Conservation (phyloP, 768 basidiomycete species). For the Phlebiopsis flavidoalba region DNA sequence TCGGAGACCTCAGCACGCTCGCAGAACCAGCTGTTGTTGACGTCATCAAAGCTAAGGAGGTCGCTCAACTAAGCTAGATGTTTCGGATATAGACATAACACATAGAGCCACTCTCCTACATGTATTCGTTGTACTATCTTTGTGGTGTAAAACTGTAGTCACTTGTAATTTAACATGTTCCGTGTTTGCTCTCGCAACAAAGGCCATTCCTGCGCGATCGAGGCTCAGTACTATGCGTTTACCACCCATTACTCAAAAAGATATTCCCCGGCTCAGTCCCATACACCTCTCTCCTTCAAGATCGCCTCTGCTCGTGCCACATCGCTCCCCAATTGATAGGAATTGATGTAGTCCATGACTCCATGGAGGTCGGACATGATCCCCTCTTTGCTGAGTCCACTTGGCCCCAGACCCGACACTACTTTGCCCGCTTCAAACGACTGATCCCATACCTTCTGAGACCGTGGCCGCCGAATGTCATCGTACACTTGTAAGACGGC, state of each 20-base stretch:
- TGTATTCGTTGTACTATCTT: no score
- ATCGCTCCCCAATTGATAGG: conserved; percentile 4
- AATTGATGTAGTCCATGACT: not conserved
- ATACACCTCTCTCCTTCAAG: not conserved
- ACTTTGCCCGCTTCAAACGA: not conserved
- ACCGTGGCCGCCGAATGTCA: conserved; percentile 7
- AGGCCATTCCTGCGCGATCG: no score
- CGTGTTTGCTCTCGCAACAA: no score
- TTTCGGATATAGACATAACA: not conserved
- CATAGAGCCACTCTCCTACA: no score
- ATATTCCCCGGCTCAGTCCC: not conserved
- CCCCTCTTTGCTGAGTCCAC: conserved; percentile 4
- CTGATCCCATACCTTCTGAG: conserved; percentile 6
- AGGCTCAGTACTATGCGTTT: no score
- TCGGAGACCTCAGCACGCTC: conserved; percentile 91
- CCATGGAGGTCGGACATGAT: conserved; percentile 2
- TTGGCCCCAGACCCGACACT: not conserved
- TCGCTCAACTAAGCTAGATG: conserved; percentile 15
- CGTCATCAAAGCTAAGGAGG: conserved; percentile 75
- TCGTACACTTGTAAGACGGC: conserved; percentile 6
- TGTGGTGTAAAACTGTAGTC: no score
- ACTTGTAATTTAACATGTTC: no score
- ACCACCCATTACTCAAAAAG: no score
- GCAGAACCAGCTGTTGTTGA: conserved; percentile 91
- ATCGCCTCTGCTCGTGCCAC: not conserved